Evolutionary conservation across 345 rosid species (phyloP), one percentile per base, ranked within the genome.

Genomic region (Brassica incana): DNA sequence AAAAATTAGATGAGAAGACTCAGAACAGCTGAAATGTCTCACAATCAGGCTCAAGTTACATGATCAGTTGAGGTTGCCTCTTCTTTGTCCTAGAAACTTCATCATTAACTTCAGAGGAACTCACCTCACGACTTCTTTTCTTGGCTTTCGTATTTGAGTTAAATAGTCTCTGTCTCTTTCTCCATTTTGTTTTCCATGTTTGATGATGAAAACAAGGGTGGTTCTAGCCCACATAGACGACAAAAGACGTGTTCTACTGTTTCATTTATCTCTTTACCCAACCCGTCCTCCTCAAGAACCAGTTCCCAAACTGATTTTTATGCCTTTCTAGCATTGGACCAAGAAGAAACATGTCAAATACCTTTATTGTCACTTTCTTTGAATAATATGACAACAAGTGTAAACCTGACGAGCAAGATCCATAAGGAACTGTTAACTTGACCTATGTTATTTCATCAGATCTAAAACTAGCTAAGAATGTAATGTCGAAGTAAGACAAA

Each of bases 291-390:
- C 75, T 92, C 97, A 76, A 95, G 84, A 77, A 95, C 93, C 85
- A 95, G 71, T 65, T 95, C 99, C 99, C 99, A 95, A 69, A 93
- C 96, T 11, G 98, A 93, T 84, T 90, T 91, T 11, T 97, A 95
- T 56, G 98, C 99, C 83, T 88, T 92, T 95, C 97, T 1, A 93
- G 89, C 77, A 91, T 96, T 1, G 95, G 98, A 78, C 91, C 82
- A 65, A 18, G 20, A 45, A 25, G 10, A 74, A 38, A 52, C 66
- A 25, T 20, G 5, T 7, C n/a, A 67, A 67, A 8, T 20, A 20
- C 23, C 23, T 20, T 20, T 20, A 20, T 20, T 20, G 23, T 20
- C 18, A 43, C 33, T 29, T 60, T 29, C 5, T 30, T 30, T 30
- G 3, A 30, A 30, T 2, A 30, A 2, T 30, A 30, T 30, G 33